Conservation (phyloP, 768 basidiomycete genomes). For the Collybiopsis confluens region DNA sequence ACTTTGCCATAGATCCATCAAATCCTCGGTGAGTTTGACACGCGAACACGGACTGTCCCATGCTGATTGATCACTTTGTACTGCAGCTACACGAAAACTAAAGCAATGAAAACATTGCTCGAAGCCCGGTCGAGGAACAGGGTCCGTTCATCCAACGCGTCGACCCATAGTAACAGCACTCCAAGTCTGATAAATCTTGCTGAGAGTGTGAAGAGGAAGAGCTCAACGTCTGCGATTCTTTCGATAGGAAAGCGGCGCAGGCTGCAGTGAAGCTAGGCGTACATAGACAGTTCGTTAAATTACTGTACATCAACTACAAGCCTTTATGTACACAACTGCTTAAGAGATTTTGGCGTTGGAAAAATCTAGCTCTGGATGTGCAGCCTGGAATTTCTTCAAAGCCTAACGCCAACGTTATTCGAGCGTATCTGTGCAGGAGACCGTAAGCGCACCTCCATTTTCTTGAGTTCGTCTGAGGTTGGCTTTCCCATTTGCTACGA, state of each 20-base stretch:
- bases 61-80: slow-evolving; percentile 7
- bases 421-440: slow-evolving; percentile 1
- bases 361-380: slow-evolving; percentile 94
- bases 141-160: slow-evolving; percentile 18
- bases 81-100: slow-evolving; percentile 85
- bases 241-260: slow-evolving; percentile 39
- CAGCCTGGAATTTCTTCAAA: slow-evolving; percentile 82
- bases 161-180: slow-evolving; percentile 13
- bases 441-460: slow-evolving; percentile 89
- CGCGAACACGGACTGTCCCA: background rate
- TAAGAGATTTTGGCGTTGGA: slow-evolving; percentile 85
- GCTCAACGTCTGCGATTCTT: slow-evolving; percentile 22
- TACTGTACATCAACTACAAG: background rate
- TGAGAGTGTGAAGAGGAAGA: slow-evolving; percentile 86
- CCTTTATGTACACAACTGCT: background rate
- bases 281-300: background rate
- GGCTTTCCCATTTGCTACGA: slow-evolving; percentile 90
- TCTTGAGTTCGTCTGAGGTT: slow-evolving; percentile 91
- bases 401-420: slow-evolving; percentile 42
- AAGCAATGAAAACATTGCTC: slow-evolving; percentile 81
- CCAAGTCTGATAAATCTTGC: slow-evolving; percentile 64
- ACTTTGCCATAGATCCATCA: slow-evolving; percentile 93
- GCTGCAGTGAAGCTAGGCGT: slow-evolving; percentile 15
- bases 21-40: slow-evolving; percentile 77
- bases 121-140: slow-evolving; percentile 72